Evolutionary conservation across 768 basidiomycete species (phyloP).

Genomic region (Pulveroboletus sp.): DNA sequence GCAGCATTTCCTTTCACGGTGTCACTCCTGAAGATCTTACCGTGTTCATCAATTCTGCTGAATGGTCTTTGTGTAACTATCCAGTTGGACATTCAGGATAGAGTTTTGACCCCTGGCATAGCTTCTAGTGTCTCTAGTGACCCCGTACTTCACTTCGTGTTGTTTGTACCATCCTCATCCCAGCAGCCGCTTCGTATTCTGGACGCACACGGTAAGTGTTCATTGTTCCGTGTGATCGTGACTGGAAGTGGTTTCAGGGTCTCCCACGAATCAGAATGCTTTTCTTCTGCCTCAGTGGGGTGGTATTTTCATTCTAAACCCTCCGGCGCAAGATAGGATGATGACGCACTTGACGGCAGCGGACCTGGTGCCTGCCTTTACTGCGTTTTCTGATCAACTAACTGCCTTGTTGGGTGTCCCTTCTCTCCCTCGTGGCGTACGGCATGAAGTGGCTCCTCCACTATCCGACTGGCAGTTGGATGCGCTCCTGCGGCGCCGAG

Average conservation of each 20-base stretch:
- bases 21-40: slow-evolving; percentile 82
- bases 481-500: slow-evolving; percentile 66
- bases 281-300: slow-evolving; percentile 97
- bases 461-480: slow-evolving; percentile 81
- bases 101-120: slow-evolving; percentile 30
- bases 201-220: slow-evolving; percentile 44
- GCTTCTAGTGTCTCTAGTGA: slow-evolving; percentile 93
- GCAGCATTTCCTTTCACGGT: slow-evolving; percentile 44
- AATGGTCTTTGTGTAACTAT: slow-evolving; percentile 84
- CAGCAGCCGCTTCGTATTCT: slow-evolving; percentile 71
- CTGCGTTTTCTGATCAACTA: slow-evolving; percentile 69
- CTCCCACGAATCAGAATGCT: slow-evolving; percentile 49
- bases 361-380: slow-evolving; percentile 53
- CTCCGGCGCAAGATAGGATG: slow-evolving; percentile 29
- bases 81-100: not conserved
- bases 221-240: slow-evolving; percentile 4
- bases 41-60: slow-evolving; percentile 92
- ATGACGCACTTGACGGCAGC: slow-evolving; percentile 32
- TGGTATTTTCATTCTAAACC: slow-evolving; percentile 78
- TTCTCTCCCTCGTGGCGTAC: slow-evolving; percentile 48
- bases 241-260: slow-evolving; percentile 37
- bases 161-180: slow-evolving; percentile 77
- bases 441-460: slow-evolving; percentile 20
- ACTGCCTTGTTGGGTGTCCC: slow-evolving; percentile 81
- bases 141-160: slow-evolving; percentile 88